Evolutionary conservation across 176 grass and related monocot genomes (phyloP).

Genomic region (Otatea glauca): DNA sequence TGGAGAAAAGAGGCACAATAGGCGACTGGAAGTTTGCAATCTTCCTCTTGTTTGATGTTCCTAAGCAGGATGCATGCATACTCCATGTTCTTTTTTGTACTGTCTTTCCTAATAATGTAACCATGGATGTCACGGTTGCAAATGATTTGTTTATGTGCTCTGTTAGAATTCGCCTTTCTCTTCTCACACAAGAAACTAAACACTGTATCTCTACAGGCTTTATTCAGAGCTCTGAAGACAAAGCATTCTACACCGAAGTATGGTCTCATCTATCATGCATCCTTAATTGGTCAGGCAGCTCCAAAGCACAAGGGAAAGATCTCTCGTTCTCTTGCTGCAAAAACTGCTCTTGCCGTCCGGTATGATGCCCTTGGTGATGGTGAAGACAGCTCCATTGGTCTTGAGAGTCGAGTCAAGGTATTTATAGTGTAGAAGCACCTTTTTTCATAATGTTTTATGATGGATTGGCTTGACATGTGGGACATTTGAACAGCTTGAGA

Average conservation of each 20-base stretch:
- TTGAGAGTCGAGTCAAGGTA: conserved; percentile 85
- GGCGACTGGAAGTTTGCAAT: neutral
- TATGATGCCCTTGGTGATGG: conserved; percentile 88
- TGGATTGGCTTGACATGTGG: neutral
- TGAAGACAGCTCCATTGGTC: conserved; percentile 74
- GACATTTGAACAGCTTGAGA: conserved; percentile 67
- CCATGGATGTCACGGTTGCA: too few species aligned
- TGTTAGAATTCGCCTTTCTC: too few species aligned
- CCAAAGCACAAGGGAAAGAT: conserved; percentile 87
- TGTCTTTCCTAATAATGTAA: neutral
- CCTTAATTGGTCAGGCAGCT: conserved; percentile 87
- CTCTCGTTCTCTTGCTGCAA: conserved; percentile 83
- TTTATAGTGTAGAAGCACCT: neutral
- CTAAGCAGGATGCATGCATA: neutral
- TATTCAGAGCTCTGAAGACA: conserved; percentile 93
- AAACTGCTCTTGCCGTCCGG: conserved; percentile 71
- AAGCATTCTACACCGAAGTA: conserved; percentile 94
- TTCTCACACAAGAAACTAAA: neutral
- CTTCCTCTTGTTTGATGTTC: neutral
- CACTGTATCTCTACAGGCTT: conserved; percentile 52
- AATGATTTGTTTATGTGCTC: too few species aligned
- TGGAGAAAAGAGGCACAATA: neutral
- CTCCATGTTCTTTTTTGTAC: neutral
- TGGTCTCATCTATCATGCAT: conserved; percentile 89
- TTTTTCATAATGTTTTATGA: neutral